phyloP scores from a whole-genome alignment of 805 yeast genomes.

The Schwanniomyces polymorphus region DNA sequence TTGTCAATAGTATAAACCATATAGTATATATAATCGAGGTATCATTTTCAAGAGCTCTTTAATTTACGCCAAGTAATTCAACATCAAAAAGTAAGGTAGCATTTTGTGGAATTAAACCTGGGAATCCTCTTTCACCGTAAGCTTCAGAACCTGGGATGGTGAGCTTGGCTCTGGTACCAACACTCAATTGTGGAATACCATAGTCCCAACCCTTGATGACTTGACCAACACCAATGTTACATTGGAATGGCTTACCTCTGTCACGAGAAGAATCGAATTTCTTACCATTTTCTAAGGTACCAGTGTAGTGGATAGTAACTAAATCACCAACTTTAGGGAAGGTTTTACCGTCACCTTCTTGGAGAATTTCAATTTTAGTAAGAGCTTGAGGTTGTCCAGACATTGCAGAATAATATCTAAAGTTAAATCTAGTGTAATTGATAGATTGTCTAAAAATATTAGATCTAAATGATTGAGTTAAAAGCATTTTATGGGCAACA shows the following conservation, averaged over 20 bases:
- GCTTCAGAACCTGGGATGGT: slow-evolving; percentile 93
- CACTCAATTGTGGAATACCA: slow-evolving; percentile 87
- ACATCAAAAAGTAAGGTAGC: slow-evolving; percentile 89
- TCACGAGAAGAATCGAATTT: slow-evolving; percentile 94
- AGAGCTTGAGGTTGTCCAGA: slow-evolving; percentile 33
- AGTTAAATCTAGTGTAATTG: neutral
- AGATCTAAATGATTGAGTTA: neutral
- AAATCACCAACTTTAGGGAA: slow-evolving; percentile 86
- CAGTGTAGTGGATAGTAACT: slow-evolving; percentile 93
- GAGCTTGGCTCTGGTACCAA: slow-evolving; percentile 90
- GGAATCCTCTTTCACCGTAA: slow-evolving; percentile 93
- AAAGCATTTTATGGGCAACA: slow-evolving; percentile 1
- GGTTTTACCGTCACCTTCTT: slow-evolving; percentile 78
- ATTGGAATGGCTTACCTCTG: slow-evolving; percentile 94
- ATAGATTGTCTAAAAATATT: slow-evolving; percentile 1
- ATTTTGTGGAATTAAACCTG: slow-evolving; percentile 95
- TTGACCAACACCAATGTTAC: slow-evolving; percentile 92
- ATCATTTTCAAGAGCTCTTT: slow-evolving; percentile 4
- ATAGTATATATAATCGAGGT: neutral
- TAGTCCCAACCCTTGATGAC: slow-evolving; percentile 97
- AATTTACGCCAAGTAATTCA: slow-evolving; percentile 62
- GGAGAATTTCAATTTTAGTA: slow-evolving; percentile 42
- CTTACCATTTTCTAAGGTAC: slow-evolving; percentile 93
- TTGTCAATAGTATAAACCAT: neutral
- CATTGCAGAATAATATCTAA: slow-evolving; percentile 17